Evolutionary conservation across 306 rosid genomes (phyloP).

Genomic region (Inga laurina): DNA sequence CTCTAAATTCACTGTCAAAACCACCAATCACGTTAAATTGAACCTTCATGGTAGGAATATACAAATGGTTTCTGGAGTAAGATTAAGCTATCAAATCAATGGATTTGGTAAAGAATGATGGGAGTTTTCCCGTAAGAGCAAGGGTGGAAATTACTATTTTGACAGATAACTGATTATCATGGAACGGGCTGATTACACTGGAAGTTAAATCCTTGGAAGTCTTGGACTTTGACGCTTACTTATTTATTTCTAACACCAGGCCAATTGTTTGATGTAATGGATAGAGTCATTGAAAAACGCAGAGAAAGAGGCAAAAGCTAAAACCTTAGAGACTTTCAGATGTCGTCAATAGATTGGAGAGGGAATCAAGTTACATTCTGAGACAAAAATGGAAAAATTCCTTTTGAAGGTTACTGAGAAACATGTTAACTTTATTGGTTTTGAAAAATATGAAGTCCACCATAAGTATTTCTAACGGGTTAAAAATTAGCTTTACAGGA

Average conservation of each 20-base stretch:
- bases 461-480: background rate
- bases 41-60: background rate
- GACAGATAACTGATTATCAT: background rate
- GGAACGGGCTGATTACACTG: background rate
- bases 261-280: background rate
- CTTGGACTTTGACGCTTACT: background rate
- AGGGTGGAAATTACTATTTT: background rate
- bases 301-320: background rate
- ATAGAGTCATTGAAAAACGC: background rate
- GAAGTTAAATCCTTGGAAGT: background rate
- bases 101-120: background rate
- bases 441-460: background rate
- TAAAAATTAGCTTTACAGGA: background rate
- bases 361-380: background rate
- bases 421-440: background rate
- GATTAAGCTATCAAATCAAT: background rate
- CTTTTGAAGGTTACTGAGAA: background rate
- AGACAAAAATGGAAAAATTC: background rate
- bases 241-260: background rate
- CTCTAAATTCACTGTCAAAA: background rate
- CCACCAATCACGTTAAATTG: background rate
- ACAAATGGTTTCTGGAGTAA: background rate
- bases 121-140: background rate
- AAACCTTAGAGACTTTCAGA: background rate
- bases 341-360: conserved; percentile 6